Base-by-base conservation (phyloP, 2,329 filamentous ascomycete genomes). In the Hymenoscyphus infarciens region DNA sequence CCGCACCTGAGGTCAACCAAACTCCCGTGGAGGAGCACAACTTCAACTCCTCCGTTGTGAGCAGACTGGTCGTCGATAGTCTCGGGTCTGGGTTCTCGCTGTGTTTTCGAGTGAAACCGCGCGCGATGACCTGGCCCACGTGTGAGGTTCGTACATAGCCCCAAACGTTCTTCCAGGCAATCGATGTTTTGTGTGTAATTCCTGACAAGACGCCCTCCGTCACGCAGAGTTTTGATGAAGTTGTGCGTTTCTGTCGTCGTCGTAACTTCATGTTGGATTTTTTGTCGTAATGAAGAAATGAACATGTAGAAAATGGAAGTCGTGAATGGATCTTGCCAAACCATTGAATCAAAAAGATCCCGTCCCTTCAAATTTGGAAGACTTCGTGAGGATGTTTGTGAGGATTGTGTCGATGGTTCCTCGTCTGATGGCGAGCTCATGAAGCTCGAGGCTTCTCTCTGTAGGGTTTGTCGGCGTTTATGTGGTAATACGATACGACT, bases 111-210 rank as follows among this genome's bases (percentile, higher is more conserved):
- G 56, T 82, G 85, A 68, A 88, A 88, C 1, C 86, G 79, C 11
- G 82, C 81, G 49, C 83, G 81, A 67, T 81, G 85, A 1, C 88
- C 88, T 1, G 85, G 82, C 0, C 88, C 88, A 35, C 83, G 79
- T 11, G 78, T 76, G 8, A 91, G 78, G 60, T 86, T 82, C 0
- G 86, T 89, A 16, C 81, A 84, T 3, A 91, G 77, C 3, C 87
- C 88, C 53, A 89, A 86, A 62, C 88, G 86, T 70, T 87, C 85
- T 71, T 91, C 88, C 6, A 91, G 83, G 65, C 86, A 85, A 68
- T 91, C 88, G 67, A 91, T 91, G 66, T 91, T 91, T 68, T 91
- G 88, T 0, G 88, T 91, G 69, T 91, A 91, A 69, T 87, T 89
- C 45, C 88, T 79, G 35, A 90, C 86, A 5, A 91, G 78, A 66